Evolutionary conservation across 345 rosid species (phyloP), one percentile per base, ranked within the genome.

Genomic region (Turritis glabra): DNA sequence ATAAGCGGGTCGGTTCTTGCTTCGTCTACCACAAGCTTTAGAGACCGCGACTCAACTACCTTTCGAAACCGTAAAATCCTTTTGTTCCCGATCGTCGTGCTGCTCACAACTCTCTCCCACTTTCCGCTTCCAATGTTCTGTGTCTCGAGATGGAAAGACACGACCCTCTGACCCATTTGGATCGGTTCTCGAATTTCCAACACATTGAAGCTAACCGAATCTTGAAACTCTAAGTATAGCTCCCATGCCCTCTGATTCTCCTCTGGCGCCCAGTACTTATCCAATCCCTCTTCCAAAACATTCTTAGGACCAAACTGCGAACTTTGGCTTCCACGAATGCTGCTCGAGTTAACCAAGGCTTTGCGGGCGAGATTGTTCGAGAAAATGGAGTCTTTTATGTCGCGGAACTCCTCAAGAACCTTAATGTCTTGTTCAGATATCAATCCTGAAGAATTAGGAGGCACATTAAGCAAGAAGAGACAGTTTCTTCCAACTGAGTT

Each of bases 371-470:
- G 80, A 66, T 91, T 94, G 21, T 80, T 26, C 1, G 91, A 70
- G 77, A 91, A 91, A 71, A 91, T 88, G 2, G 92, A 81, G 38
- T 30, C 43, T 41, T 81, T 86, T 25, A 91, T 79, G 22, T 82
- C 75, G 5, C 69, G 47, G 32, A 94, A 94, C 71, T 91, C 88
- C 75, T 80, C 62, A 53, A 94, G 97, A 64, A 86, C 93, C 78
- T 77, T 75, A 8, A 82, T 54, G 80, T 94, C 97, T 69, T 91
- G 82, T 4, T 81, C 82, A 3, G 97, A 88, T 67, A 94, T 86
- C 58, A 91, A 87, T 12, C 97, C 98, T n/a, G 81, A 87, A n/a
- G 93, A 59, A 74, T 86, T 91, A 14, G 97, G 97, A 5, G 97
- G 97, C 7, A 94, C 90, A 15, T 94, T 94, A 29, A 94, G 80